A percentile compares a stretch with the other conserved stretches of the same genome.
These are phyloP conservation scores for Picochlorum sp. DNA, from an alignment of 139 green algal species.

Conservation along the genomic window DNA sequence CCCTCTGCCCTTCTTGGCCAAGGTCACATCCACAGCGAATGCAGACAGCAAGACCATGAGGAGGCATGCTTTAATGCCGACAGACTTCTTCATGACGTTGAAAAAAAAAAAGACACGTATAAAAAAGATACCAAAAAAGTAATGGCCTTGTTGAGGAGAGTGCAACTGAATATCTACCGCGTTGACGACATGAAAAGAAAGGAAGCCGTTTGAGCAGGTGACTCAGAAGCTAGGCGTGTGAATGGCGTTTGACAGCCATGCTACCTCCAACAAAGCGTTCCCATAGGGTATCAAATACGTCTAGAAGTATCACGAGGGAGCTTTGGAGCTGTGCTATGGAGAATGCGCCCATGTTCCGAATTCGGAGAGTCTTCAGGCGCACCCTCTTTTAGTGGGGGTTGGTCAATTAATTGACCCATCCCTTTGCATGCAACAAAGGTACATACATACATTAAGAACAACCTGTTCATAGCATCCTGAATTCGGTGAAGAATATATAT, in stretches of 20 bases:
- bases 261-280: neutral
- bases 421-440: too few relatives aligned
- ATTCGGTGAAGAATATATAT: too few relatives aligned
- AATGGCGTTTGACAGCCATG: neutral
- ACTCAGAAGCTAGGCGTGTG: neutral
- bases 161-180: neutral
- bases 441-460: too few relatives aligned
- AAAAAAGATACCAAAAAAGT: constrained; percentile 1
- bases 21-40: neutral
- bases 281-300: too few relatives aligned
- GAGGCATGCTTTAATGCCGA: neutral
- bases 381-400: too few relatives aligned
- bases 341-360: too few relatives aligned
- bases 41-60: neutral
- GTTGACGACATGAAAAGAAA: neutral
- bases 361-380: too few relatives aligned
- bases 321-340: too few relatives aligned
- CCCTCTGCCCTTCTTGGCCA: neutral
- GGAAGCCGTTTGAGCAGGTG: neutral
- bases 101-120: neutral
- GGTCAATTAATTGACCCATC: too few relatives aligned
- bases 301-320: too few relatives aligned
- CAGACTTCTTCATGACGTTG: neutral
- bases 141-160: neutral
- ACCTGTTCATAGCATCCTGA: too few relatives aligned